Conservation (phyloP, 1,139 yeast genomes). For the Candida sanyaensis region DNA sequence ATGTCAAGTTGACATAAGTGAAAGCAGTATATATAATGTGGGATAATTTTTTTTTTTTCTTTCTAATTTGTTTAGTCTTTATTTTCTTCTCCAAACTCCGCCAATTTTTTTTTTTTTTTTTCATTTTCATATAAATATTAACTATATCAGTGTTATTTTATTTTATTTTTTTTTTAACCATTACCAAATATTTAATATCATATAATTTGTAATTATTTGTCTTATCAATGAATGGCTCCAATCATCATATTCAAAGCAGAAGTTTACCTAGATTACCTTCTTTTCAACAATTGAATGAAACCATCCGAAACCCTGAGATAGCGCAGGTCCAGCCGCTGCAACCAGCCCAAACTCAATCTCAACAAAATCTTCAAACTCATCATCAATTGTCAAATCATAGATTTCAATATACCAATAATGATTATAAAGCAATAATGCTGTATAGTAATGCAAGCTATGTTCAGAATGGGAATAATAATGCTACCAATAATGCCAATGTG, state of each 20-base stretch:
- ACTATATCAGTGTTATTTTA: too few species aligned
- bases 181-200: not conserved
- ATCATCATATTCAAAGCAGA: conserved; percentile 6
- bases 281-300: conserved; percentile 16
- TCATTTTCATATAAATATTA: too few species aligned
- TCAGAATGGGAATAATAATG: not conserved
- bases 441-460: conserved; percentile 1
- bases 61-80: not conserved
- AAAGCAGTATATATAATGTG: not conserved
- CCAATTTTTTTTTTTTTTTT: too few species aligned
- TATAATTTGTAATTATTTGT: not conserved
- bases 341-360: not conserved
- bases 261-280: conserved; percentile 17
- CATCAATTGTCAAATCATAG: conserved; percentile 1
- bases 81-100: too few species aligned
- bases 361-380: not conserved
- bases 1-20: not conserved
- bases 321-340: conserved; percentile 1
- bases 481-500: not conserved
- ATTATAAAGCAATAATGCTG: not conserved
- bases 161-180: not conserved
- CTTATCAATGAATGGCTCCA: conserved; percentile 11
- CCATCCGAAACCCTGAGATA: conserved; percentile 13
- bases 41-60: not conserved
- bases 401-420: conserved; percentile 1